phyloP scores from a whole-genome alignment of 805 yeast species.

The Metschnikowia picachoensis region DNA sequence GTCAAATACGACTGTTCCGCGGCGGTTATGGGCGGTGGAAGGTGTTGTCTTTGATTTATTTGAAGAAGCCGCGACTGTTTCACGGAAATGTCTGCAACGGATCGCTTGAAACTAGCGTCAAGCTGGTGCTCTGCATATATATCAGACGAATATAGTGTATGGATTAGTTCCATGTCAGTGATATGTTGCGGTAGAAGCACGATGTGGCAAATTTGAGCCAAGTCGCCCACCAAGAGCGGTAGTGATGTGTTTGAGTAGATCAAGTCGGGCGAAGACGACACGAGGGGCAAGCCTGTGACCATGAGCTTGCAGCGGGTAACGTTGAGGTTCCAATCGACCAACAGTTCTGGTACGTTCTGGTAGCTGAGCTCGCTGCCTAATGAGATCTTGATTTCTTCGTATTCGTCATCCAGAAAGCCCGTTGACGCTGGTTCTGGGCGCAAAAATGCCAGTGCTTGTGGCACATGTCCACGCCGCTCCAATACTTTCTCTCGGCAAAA shows the following conservation, averaged over 20 bases:
- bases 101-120: constrained; percentile 40
- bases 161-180: constrained; percentile 40
- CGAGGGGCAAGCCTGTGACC: constrained; percentile 35
- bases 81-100: constrained; percentile 49
- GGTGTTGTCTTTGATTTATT: constrained; percentile 24
- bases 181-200: constrained; percentile 38
- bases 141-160: constrained; percentile 38
- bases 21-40: constrained; percentile 28
- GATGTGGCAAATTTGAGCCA: constrained; percentile 38
- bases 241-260: constrained; percentile 29
- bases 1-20: constrained; percentile 29
- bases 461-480: constrained; percentile 7
- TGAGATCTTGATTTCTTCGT: constrained; percentile 34
- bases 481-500: constrained; percentile 19
- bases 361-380: constrained; percentile 38
- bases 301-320: constrained; percentile 47
- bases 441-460: background rate
- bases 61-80: constrained; percentile 43
- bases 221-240: constrained; percentile 41
- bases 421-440: background rate
- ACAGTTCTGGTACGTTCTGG: constrained; percentile 35
- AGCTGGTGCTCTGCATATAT: constrained; percentile 48
- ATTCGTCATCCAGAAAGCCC: constrained; percentile 15
- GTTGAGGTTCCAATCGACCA: constrained; percentile 52
- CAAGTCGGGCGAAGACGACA: constrained; percentile 35